Evolutionary conservation across 2,329 filamentous ascomycete species (phyloP).

Genomic region (Coniosporium tulheliwenetii): DNA sequence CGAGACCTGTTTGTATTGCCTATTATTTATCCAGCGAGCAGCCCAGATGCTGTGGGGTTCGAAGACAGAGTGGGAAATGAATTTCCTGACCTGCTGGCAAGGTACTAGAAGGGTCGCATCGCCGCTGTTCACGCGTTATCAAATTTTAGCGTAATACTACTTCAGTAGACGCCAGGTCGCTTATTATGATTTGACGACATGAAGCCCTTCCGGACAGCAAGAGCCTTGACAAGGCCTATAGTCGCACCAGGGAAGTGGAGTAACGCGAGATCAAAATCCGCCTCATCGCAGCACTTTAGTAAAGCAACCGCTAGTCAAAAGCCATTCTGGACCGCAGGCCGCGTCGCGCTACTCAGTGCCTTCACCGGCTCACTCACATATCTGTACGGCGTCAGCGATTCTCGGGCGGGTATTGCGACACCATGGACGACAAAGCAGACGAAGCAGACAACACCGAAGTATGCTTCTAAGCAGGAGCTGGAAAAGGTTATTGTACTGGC

Average conservation of each 20-base stretch:
- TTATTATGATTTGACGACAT: too few relatives aligned
- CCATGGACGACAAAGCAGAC: conserved; percentile 10
- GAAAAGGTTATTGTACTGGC: conserved; percentile 25
- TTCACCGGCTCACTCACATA: conserved; percentile 38
- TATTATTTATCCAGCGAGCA: too few relatives aligned
- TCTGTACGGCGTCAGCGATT: conserved; percentile 28
- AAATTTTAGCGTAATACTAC: background rate
- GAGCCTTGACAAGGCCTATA: background rate
- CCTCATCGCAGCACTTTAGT: background rate
- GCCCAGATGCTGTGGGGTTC: too few relatives aligned
- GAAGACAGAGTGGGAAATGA: too few relatives aligned
- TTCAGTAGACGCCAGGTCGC: background rate
- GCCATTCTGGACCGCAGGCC: conserved; percentile 30
- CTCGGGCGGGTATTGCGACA: conserved; percentile 13
- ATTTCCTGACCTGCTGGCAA: too few relatives aligned
- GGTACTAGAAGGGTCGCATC: background rate
- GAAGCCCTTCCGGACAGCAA: too few relatives aligned
- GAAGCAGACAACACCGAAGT: conserved; percentile 16
- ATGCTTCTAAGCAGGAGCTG: conserved; percentile 35
- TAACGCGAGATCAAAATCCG: background rate
- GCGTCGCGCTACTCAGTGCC: conserved; percentile 31
- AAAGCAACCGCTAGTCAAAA: conserved; percentile 9
- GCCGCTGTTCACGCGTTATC: background rate
- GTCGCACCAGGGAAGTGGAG: background rate
- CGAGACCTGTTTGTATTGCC: too few relatives aligned